phyloP scores from a whole-genome alignment of 169 alveolate genomes.

The Babesia ovis region DNA sequence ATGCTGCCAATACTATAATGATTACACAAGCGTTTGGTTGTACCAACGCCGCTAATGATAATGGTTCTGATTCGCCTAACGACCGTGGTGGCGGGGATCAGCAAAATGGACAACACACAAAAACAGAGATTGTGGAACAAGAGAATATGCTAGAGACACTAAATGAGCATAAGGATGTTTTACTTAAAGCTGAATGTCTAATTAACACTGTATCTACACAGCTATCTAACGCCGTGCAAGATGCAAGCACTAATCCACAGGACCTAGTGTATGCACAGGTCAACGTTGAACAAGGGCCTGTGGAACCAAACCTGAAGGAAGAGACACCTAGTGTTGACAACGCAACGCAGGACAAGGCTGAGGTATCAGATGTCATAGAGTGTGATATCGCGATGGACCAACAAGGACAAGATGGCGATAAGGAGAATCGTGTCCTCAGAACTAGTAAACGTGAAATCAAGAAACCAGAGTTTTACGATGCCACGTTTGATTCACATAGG shows the following conservation, averaged over 20 bases:
- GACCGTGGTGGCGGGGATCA: not conserved
- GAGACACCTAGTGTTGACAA: not conserved
- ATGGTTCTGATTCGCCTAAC: not conserved
- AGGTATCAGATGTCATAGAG: not conserved
- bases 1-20: not conserved
- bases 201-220: no score
- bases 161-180: not conserved
- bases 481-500: not conserved
- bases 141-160: not conserved
- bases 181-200: no score
- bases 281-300: not conserved
- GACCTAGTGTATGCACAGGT: not conserved
- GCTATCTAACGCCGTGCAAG: no score
- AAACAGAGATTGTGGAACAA: not conserved
- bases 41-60: not conserved
- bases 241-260: not conserved
- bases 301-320: not conserved
- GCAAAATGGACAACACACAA: not conserved
- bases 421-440: not conserved
- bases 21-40: not conserved
- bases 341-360: not conserved
- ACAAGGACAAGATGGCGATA: not conserved
- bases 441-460: conserved; percentile 24
- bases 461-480: conserved; percentile 36
- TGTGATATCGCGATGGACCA: not conserved